These are phyloP conservation scores for Coemansia pectinata DNA, from an alignment of 192 early-diverging fungal species.

Conservation along the genomic window DNA sequence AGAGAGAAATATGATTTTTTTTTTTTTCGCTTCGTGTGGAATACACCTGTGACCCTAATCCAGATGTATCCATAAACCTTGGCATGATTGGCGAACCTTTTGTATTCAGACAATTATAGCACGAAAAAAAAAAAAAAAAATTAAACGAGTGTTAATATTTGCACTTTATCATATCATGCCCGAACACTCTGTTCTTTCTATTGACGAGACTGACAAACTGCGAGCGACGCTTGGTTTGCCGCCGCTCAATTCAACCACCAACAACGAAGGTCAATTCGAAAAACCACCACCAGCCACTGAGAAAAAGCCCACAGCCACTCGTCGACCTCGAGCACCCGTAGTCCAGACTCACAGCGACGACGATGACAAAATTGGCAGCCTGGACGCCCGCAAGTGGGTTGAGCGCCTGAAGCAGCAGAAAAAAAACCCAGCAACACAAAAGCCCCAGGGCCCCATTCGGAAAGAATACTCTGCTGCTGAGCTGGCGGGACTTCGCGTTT, in stretches of 20 bases:
- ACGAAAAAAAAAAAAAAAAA: background rate
- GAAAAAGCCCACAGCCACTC: background rate
- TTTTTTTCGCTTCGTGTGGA: background rate
- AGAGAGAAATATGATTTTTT: background rate
- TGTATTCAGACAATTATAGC: background rate
- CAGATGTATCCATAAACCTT: conserved; percentile 4
- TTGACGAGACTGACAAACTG: no score
- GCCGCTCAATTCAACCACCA: no score
- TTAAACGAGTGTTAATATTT: background rate
- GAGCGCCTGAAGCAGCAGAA: conserved; percentile 58
- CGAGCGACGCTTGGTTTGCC: no score
- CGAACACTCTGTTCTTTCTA: no score
- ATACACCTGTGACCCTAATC: background rate
- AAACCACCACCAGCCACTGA: background rate
- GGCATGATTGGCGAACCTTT: background rate
- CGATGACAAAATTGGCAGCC: conserved; percentile 57
- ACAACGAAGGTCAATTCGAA: no score
- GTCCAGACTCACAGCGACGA: conserved; percentile 58
- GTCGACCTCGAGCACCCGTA: conserved; percentile 25
- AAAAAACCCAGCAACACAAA: conserved; percentile 39
- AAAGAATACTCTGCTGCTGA: conserved; percentile 42
- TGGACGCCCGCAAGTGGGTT: conserved; percentile 69
- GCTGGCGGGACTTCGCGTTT: conserved; percentile 74
- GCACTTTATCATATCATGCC: background rate
- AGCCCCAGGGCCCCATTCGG: background rate